Evolutionary conservation across 2,329 filamentous ascomycete species (phyloP), one percentile per base, ranked within the genome.

Genomic region (Fusarium staphyleae): DNA sequence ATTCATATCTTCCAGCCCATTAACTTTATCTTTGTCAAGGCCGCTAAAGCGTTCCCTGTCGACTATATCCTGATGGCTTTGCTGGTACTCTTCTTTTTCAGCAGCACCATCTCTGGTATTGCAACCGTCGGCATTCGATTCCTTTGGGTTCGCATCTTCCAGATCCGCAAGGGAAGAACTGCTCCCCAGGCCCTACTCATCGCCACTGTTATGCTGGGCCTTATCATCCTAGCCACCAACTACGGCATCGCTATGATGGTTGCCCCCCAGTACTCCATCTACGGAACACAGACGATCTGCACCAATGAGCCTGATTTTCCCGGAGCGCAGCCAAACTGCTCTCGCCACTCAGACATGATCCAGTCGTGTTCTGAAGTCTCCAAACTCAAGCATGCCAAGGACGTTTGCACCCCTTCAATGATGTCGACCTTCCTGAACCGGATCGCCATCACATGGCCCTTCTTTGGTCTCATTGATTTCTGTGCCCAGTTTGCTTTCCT

Each of bases 401-500:
- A 87, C 54, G 87, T 96, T 16, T 99, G 95, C 80, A 98, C 93
- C 1, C 92, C 95, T 0, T 93, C 88, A 16, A 87, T 97, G 30
- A 89, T 93, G 72, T 95, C 90, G 54, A 96, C 91, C 0, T 96
- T 99, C 74, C 81, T 99, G 61, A 97, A 98, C 74, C 87, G 93
- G 36, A 85, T 97, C 55, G 93, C 90, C 16, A 84, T 96, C 69
- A 96, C 96, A 70, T 99, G 95, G 82, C 93, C 95, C 5, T 91
- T 97, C 70, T 96, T 99, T 69, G 95, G 95, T 10, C 86, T 88
- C 10, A 78, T 98, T n/a, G 84, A 91, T 63, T 99, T 98, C 74
- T 99, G 93, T 92, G 90, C 92, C 0, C 95, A 99, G 68, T 98
- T 97, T 70, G 89, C 83, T 11, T 98, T 99, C 76, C 75, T 99